Conservation (phyloP, 1,284 basidiomycete species). For the Trichosporon sp. region DNA sequence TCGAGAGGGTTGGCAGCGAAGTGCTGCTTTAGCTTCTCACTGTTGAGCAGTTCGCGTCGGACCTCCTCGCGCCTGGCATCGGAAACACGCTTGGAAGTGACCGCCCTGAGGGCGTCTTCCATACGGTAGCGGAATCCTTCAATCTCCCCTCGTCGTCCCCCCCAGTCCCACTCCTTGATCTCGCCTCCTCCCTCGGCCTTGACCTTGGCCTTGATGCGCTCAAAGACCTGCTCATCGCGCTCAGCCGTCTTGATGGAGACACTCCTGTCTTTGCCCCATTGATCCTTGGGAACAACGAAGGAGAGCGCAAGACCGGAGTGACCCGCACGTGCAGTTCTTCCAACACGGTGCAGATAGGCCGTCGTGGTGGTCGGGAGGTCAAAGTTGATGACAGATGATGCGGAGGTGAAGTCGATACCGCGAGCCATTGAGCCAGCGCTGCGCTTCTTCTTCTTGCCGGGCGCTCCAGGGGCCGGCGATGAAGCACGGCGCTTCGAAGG, state of each 20-base stretch:
- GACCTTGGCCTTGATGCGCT: constrained; percentile 64
- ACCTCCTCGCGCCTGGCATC: constrained; percentile 94
- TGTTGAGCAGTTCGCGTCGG: constrained; percentile 88
- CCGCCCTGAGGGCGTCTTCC: constrained; percentile 87
- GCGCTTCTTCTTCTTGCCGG: constrained; percentile 32
- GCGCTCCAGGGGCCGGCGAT: constrained; percentile 21
- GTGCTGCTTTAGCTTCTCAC: constrained; percentile 95
- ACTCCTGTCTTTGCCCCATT: constrained; percentile 68
- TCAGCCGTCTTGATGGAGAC: constrained; percentile 57
- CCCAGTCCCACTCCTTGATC: constrained; percentile 91
- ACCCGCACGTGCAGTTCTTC: constrained; percentile 91
- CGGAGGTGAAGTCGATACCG: constrained; percentile 95
- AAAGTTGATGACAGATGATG: constrained; percentile 97
- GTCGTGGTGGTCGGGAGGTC: constrained; percentile 83
- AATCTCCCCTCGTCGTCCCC: constrained; percentile 68
- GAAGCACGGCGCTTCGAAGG: constrained; percentile 40
- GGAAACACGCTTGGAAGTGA: constrained; percentile 76
- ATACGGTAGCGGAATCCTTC: constrained; percentile 98
- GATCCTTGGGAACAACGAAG: constrained; percentile 70
- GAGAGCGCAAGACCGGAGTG: constrained; percentile 88
- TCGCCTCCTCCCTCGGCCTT: constrained; percentile 66
- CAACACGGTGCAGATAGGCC: constrained; percentile 94
- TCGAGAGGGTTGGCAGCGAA: constrained; percentile 97
- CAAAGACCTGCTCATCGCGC: constrained; percentile 72
- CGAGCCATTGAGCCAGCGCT: constrained; percentile 88